These are phyloP conservation scores for Phlebiopsis flavidoalba DNA, from an alignment of 768 basidiomycete species.

Conservation along the genomic window DNA sequence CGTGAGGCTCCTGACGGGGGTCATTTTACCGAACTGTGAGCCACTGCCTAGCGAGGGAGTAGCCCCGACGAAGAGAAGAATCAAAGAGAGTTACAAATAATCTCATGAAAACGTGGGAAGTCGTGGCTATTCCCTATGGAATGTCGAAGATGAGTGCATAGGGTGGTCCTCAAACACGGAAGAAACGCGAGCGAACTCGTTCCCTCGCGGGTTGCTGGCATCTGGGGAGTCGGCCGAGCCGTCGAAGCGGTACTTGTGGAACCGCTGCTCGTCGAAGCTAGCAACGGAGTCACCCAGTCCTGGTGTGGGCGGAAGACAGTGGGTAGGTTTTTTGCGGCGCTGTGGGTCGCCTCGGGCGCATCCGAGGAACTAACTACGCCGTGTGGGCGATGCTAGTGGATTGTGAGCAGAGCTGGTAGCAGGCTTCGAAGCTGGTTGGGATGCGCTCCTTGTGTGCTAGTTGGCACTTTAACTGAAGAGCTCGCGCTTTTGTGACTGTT, in stretches of 20 bases:
- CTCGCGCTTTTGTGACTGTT: background rate
- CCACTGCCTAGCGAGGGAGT: background rate
- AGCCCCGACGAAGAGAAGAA: background rate
- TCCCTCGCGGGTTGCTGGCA: background rate
- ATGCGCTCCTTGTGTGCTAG: background rate
- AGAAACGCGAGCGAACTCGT: slow-evolving; percentile 16
- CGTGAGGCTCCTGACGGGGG: background rate
- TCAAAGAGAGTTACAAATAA: background rate
- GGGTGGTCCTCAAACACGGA: slow-evolving; percentile 14
- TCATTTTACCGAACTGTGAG: background rate
- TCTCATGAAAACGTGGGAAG: background rate
- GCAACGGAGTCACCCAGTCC: slow-evolving; percentile 1
- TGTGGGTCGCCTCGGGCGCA: background rate
- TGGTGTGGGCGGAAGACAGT: background rate
- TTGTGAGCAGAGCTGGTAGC: background rate
- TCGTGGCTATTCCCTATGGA: background rate
- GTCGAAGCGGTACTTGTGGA: slow-evolving; percentile 1
- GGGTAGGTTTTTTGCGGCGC: no score
- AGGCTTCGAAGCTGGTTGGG: background rate
- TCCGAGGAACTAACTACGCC: background rate
- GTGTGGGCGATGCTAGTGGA: background rate
- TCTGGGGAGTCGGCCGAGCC: background rate
- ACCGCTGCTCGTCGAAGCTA: background rate
- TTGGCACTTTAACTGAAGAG: background rate
- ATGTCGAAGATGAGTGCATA: background rate